phyloP scores from a whole-genome alignment of 768 basidiomycete species.

The Mycena belliarum region DNA sequence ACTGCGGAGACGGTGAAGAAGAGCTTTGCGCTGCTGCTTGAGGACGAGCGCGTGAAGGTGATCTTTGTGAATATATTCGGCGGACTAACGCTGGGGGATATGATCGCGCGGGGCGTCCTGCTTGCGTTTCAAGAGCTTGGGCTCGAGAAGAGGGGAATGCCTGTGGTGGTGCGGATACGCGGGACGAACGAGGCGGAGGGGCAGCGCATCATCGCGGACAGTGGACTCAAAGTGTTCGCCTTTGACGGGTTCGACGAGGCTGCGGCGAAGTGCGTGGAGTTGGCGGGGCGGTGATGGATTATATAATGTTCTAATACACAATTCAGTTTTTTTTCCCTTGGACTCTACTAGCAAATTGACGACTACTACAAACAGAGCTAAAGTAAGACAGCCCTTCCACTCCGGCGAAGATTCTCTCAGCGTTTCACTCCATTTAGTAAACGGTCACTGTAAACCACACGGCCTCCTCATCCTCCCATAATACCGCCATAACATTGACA shows the following conservation, averaged over 20 bases:
- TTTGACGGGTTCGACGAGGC: conserved; percentile 78
- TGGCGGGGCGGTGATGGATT: too few relatives aligned
- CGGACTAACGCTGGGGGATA: conserved; percentile 32
- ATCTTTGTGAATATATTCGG: conserved; percentile 83
- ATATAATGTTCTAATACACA: too few relatives aligned
- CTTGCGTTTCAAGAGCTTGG: conserved; percentile 74
- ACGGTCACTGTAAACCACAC: too few relatives aligned
- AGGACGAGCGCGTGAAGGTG: conserved; percentile 70
- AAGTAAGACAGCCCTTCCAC: too few relatives aligned
- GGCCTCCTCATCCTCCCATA: too few relatives aligned
- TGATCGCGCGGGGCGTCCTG: conserved; percentile 17
- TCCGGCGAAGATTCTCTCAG: too few relatives aligned
- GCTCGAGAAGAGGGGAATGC: conserved; percentile 57
- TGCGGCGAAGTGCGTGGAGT: conserved; percentile 54
- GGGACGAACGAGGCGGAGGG: conserved; percentile 80
- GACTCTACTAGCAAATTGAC: too few relatives aligned
- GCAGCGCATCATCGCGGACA: conserved; percentile 72
- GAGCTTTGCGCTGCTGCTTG: conserved; percentile 73
- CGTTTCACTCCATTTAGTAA: too few relatives aligned
- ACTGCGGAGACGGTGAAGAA: conserved; percentile 88
- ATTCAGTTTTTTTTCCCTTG: too few relatives aligned
- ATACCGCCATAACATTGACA: too few relatives aligned
- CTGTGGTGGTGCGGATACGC: conserved; percentile 73
- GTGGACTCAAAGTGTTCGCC: conserved; percentile 70
- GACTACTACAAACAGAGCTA: too few relatives aligned